Percentiles rank a stretch among this genome's conserved stretches.
phyloP scores from a whole-genome alignment of 108 stramenopile species.

The Stephanodiscus minutulus region DNA sequence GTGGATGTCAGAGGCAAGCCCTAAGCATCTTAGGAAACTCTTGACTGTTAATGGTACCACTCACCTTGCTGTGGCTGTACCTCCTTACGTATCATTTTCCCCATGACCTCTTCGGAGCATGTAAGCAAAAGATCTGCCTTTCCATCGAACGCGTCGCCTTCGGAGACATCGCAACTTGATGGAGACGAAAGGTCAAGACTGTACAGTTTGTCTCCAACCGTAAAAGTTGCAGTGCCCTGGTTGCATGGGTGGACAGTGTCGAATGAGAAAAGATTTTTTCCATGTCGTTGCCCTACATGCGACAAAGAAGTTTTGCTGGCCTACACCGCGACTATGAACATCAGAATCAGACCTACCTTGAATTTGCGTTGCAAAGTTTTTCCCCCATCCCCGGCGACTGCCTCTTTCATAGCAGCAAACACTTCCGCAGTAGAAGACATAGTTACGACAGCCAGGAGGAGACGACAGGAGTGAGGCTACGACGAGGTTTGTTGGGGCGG shows the following conservation, averaged over 20 bases:
- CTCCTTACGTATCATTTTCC: constrained; percentile 48
- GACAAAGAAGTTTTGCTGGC: neutral
- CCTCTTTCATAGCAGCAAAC: constrained; percentile 53
- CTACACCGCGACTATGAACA: neutral
- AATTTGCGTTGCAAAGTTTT: constrained; percentile 47
- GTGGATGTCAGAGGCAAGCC: neutral
- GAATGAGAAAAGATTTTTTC: neutral
- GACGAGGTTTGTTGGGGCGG: too few species aligned
- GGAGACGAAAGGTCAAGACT: constrained; percentile 46
- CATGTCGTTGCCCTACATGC: neutral
- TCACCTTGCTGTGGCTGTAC: constrained; percentile 49
- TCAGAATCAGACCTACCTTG: constrained; percentile 27
- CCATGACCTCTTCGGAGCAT: constrained; percentile 44
- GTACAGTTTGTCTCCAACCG: constrained; percentile 31
- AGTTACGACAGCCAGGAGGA: neutral
- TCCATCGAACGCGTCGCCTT: constrained; percentile 38
- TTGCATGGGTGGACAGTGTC: neutral
- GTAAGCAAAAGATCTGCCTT: constrained; percentile 36
- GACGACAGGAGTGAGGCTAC: too few species aligned
- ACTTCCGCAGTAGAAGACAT: constrained; percentile 47
- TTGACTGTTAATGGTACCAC: neutral
- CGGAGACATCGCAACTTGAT: constrained; percentile 18
- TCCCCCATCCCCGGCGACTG: constrained; percentile 43
- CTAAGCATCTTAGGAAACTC: neutral
- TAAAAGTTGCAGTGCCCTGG: constrained; percentile 44